A percentile compares a stretch with the other conserved stretches of the same genome.
These are phyloP conservation scores for Starmerella lactis-condensi DNA, from an alignment of 805 yeast genomes.

Conservation along the genomic window DNA sequence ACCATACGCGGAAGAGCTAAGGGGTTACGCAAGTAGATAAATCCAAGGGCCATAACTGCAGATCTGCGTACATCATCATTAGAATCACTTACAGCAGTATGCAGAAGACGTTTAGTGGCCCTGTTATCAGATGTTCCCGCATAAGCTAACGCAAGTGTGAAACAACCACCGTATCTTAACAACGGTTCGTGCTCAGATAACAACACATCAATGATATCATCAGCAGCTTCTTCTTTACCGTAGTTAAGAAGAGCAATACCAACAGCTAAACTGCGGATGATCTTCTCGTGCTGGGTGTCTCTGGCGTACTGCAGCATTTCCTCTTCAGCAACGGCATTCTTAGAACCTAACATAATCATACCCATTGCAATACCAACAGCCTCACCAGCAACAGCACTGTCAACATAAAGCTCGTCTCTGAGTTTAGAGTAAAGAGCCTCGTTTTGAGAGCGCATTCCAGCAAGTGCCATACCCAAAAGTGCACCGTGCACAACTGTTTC, in stretches of 20 bases:
- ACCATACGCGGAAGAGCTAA: conserved; percentile 90
- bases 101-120: conserved; percentile 72
- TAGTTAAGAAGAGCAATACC: conserved; percentile 75
- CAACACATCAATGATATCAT: conserved; percentile 43
- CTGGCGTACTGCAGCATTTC: conserved; percentile 84
- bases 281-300: conserved; percentile 91
- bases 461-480: conserved; percentile 83
- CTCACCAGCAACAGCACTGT: conserved; percentile 85
- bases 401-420: conserved; percentile 67
- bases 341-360: conserved; percentile 82
- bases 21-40: conserved; percentile 74
- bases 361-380: conserved; percentile 97
- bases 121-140: conserved; percentile 86
- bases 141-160: conserved; percentile 83
- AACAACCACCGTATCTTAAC: conserved; percentile 90
- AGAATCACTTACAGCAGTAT: conserved; percentile 90
- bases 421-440: conserved; percentile 60
- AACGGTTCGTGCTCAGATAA: conserved; percentile 60
- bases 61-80: conserved; percentile 94
- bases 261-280: conserved; percentile 78
- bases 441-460: conserved; percentile 83
- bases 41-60: conserved; percentile 80
- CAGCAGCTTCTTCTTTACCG: conserved; percentile 71
- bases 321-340: conserved; percentile 41
- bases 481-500: conserved; percentile 92